Percentiles rank a stretch among this genome's conserved stretches.
Conservation (phyloP, 257 asterid species). For the Solanum gandarillasii region DNA sequence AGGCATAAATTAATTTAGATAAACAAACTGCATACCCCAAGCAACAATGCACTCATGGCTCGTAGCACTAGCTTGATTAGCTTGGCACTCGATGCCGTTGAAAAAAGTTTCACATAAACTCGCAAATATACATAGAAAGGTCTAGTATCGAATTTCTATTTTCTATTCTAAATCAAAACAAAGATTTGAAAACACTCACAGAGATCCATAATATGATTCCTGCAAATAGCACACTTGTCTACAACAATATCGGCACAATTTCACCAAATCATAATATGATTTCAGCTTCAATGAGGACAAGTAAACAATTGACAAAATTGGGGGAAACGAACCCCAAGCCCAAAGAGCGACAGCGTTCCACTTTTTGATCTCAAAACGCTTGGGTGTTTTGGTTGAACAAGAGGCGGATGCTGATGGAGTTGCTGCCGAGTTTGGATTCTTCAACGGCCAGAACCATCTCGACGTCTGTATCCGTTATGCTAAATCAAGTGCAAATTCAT, state of each 20-base stretch:
- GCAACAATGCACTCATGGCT: constrained; percentile 76
- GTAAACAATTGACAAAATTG: background rate
- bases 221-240: constrained; percentile 76
- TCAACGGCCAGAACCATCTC: constrained; percentile 61
- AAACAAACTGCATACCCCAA: constrained; percentile 42
- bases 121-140: background rate
- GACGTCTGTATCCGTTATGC: constrained; percentile 54
- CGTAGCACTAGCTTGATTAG: constrained; percentile 70
- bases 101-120: background rate
- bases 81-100: constrained; percentile 66
- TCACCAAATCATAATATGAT: background rate
- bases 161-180: background rate
- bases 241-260: constrained; percentile 63
- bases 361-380: constrained; percentile 72
- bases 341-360: constrained; percentile 92
- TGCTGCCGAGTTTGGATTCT: constrained; percentile 44
- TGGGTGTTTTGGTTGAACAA: constrained; percentile 43
- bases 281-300: background rate
- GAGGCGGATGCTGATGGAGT: constrained; percentile 20
- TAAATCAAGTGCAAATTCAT: background rate
- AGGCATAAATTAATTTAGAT: background rate
- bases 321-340: constrained; percentile 63
- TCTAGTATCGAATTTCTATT: background rate
- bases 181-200: constrained; percentile 29
- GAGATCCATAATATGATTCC: constrained; percentile 88